Conservation (phyloP, 1,139 yeast species). For the Debaryomyces fabryi region DNA sequence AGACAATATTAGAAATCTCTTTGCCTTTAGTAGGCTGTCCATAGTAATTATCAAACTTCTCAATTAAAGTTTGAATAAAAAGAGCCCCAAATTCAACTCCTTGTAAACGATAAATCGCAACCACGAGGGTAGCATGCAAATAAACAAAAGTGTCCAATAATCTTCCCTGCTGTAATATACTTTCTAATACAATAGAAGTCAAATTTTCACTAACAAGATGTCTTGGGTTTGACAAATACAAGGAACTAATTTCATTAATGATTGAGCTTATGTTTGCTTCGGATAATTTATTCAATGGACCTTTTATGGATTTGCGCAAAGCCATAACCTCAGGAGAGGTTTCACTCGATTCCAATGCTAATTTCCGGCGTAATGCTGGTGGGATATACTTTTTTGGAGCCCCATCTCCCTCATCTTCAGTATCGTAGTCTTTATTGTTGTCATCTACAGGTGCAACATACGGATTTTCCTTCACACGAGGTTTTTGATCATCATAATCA, state of each 20-base stretch:
- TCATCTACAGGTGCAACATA: conserved; percentile 70
- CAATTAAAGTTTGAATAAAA: conserved; percentile 78
- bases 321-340: conserved; percentile 52
- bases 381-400: conserved; percentile 64
- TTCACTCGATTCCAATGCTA: conserved; percentile 38
- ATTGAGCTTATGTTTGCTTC: conserved; percentile 80
- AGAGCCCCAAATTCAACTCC: conserved; percentile 93
- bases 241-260: conserved; percentile 63
- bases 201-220: conserved; percentile 74
- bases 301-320: conserved; percentile 66
- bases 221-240: conserved; percentile 71
- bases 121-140: conserved; percentile 76
- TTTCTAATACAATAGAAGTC: conserved; percentile 62
- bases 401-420: conserved; percentile 15
- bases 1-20: conserved; percentile 69
- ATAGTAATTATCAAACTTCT: conserved; percentile 51
- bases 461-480: conserved; percentile 69
- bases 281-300: conserved; percentile 81
- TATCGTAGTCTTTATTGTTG: conserved; percentile 9
- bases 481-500: conserved; percentile 36
- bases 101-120: conserved; percentile 73
- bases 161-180: conserved; percentile 65
- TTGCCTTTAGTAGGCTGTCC: conserved; percentile 41
- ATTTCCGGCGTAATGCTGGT: conserved; percentile 71
- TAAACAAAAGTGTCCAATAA: conserved; percentile 78